A percentile compares a stretch with the other conserved stretches of the same genome.
Evolutionary conservation across 148 eudicot species (phyloP).

Genomic region (Amaranthus hypochondriacus): DNA sequence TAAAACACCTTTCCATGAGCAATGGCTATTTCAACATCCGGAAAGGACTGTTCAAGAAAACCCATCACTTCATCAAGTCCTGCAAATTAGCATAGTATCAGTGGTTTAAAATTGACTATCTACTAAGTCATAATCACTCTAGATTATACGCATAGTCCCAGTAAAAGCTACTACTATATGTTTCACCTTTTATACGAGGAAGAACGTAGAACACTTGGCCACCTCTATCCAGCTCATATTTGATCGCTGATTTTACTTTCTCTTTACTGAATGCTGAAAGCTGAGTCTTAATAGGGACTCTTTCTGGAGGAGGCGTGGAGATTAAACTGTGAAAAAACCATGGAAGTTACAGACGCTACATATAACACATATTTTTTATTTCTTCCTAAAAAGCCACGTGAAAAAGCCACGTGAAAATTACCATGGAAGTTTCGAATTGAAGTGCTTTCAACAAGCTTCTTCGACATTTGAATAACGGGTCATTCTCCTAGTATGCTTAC

Average conservation of each 20-base stretch:
- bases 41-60: constrained; percentile 61
- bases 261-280: constrained; percentile 74
- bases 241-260: constrained; percentile 79
- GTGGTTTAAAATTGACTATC: no score
- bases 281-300: constrained; percentile 93
- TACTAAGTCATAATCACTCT: no score
- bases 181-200: constrained; percentile 91
- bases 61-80: constrained; percentile 86
- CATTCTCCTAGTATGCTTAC: neutral
- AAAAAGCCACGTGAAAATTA: neutral
- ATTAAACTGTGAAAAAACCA: constrained; percentile 56
- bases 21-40: constrained; percentile 74
- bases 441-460: neutral
- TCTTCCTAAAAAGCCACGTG: neutral
- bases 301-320: constrained; percentile 96
- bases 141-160: neutral
- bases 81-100: constrained; percentile 22
- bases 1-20: constrained; percentile 89
- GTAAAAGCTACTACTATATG: neutral
- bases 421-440: neutral
- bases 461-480: neutral
- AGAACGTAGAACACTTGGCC: constrained; percentile 98
- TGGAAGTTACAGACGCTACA: neutral
- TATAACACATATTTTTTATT: neutral
- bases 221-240: constrained; percentile 84